phyloP scores from a whole-genome alignment of 176 grass and related monocot genomes.

The Zoysia japonica region DNA sequence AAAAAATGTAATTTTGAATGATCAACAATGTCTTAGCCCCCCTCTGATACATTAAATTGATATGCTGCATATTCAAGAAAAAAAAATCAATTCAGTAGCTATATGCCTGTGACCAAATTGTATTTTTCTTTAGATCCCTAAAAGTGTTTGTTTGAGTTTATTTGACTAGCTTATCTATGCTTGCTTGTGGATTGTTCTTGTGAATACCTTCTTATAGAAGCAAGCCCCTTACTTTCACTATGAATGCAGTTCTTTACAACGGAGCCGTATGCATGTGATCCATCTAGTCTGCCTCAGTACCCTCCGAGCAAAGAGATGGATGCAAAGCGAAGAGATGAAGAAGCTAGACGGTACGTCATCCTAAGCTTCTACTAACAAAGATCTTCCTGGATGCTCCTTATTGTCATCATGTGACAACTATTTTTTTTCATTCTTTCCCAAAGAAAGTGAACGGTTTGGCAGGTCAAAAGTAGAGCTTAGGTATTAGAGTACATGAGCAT shows the following conservation, averaged over 20 bases:
- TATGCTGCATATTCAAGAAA: not conserved
- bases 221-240: constrained; percentile 19
- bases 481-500: constrained; percentile 17
- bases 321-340: constrained; percentile 79
- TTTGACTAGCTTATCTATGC: constrained; percentile 3
- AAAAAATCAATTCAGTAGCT: not conserved
- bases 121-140: constrained; percentile 20
- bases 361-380: not conserved
- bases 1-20: constrained; percentile 20
- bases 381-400: constrained; percentile 26
- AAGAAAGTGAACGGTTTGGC: constrained; percentile 6
- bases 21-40: not conserved
- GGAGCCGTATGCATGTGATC: constrained; percentile 70
- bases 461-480: not conserved
- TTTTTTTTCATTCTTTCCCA: not conserved
- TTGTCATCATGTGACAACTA: not conserved
- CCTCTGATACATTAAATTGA: not conserved
- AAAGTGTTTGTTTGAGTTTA: constrained; percentile 6
- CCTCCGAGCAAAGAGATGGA: constrained; percentile 89
- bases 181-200: not conserved
- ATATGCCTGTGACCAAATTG: constrained; percentile 5
- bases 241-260: constrained; percentile 69
- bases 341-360: constrained; percentile 74
- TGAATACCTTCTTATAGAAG: constrained; percentile 11
- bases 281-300: constrained; percentile 76